Percentiles rank a stretch among this genome's conserved stretches.
phyloP scores from a whole-genome alignment of 441 rosid species.

The Populus hybrid region DNA sequence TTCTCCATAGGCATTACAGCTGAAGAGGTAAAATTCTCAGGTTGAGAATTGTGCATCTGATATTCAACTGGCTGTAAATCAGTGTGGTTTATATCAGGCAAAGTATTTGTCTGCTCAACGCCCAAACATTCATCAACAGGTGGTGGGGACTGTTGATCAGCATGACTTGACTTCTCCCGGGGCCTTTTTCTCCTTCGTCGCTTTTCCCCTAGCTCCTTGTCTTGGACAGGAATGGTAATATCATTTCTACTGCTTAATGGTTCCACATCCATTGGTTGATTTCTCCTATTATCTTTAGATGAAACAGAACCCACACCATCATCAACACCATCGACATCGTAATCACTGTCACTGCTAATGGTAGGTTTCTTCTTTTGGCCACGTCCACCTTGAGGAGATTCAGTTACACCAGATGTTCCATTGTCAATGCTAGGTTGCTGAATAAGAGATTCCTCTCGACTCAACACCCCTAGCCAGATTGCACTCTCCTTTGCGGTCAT shows the following conservation, averaged over 20 bases:
- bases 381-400: constrained; percentile 40
- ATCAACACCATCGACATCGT: constrained; percentile 73
- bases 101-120: constrained; percentile 34
- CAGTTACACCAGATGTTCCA: constrained; percentile 83
- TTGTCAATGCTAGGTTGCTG: constrained; percentile 82
- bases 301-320: constrained; percentile 70
- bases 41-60: constrained; percentile 28
- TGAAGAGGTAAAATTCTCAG: constrained; percentile 30
- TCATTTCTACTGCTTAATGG: constrained; percentile 24
- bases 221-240: constrained; percentile 21
- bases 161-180: constrained; percentile 29
- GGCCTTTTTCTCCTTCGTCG: constrained; percentile 45
- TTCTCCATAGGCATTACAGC: constrained; percentile 32
- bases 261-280: constrained; percentile 32
- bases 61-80: constrained; percentile 40
- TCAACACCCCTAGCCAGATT: constrained; percentile 90
- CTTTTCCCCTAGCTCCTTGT: constrained; percentile 37
- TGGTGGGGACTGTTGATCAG: constrained; percentile 34
- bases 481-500: constrained; percentile 99
- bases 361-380: constrained; percentile 46
- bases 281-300: constrained; percentile 60
- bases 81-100: constrained; percentile 61
- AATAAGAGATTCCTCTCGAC: constrained; percentile 69
- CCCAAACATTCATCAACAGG: constrained; percentile 26
- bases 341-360: constrained; percentile 68